A percentile compares a stretch with the other conserved stretches of the same genome.
phyloP scores from a whole-genome alignment of 176 grass and related monocot genomes.

The Areca catechu region DNA sequence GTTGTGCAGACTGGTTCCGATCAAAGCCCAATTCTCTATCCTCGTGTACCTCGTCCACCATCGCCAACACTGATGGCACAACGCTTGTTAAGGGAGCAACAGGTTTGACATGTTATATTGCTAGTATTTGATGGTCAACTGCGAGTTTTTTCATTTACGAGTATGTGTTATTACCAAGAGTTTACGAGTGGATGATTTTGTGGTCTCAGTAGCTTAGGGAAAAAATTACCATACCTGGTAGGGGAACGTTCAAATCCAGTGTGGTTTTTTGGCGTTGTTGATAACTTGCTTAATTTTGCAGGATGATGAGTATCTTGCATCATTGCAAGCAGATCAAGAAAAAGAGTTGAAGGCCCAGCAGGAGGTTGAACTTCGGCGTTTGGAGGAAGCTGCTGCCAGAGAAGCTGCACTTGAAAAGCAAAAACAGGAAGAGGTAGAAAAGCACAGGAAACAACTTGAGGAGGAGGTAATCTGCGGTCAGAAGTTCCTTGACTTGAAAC shows the following conservation, averaged over 20 bases:
- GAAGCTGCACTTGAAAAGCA: slow-evolving; percentile 52
- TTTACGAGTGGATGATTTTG: too few relatives aligned
- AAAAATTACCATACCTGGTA: too few relatives aligned
- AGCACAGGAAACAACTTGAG: slow-evolving; percentile 63
- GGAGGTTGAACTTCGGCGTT: slow-evolving; percentile 49
- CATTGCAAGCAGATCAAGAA: slow-evolving; percentile 81
- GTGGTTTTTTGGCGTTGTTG: too few relatives aligned
- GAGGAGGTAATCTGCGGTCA: slow-evolving; percentile 50
- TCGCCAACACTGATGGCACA: slow-evolving; percentile 73
- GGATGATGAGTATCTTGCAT: slow-evolving; percentile 90
- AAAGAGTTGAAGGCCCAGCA: slow-evolving; percentile 71
- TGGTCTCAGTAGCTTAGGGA: too few relatives aligned
- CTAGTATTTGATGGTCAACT: slow-evolving; percentile 1
- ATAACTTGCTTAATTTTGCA: slow-evolving; percentile 22
- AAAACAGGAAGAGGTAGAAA: slow-evolving; percentile 64
- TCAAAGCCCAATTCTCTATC: slow-evolving; percentile 1
- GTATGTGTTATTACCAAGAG: too few relatives aligned
- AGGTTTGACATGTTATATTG: slow-evolving; percentile 35
- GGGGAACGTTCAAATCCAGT: too few relatives aligned
- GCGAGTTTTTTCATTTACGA: neutral
- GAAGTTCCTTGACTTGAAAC: too few relatives aligned
- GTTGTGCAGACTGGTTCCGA: neutral
- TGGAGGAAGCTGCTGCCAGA: slow-evolving; percentile 46
- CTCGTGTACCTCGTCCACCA: slow-evolving; percentile 37
- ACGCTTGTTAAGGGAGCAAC: slow-evolving; percentile 83